Evolutionary conservation across 306 rosid species (phyloP), one percentile per base, ranked within the genome.

Genomic region (Rubus parviflorus): DNA sequence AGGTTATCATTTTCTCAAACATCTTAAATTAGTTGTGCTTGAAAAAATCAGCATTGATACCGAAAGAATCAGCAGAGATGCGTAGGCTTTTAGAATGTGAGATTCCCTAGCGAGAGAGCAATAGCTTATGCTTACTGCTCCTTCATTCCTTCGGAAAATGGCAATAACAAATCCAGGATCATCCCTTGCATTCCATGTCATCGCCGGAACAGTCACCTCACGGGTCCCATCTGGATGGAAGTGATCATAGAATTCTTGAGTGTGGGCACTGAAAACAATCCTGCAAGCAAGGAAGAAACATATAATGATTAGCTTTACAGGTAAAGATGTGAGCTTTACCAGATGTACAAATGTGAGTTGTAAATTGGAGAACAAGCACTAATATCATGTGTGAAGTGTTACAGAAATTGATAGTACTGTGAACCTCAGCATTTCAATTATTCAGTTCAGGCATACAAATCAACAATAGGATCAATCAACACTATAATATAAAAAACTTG

Each of bases 101-200:
- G 96, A 88, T 79, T 90, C 87, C 77, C 91, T 80, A 14, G 91
- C 87, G n/a, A 90, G 86, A 52, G 91, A 82, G 81, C 96, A 90
- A 64, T 88, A 84, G 80, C 88, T 83, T 75, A 90, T 83, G 77
- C 81, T 83, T 74, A 83, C 87, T 68, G 80, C 81, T 75, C 79
- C 85, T 72, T 82, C 85, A 73, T 82, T 79, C 82, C 79, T 77
- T 74, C 78, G 86, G 79, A 90, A 90, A 63, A 81, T 80, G 70
- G 92, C 92, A 82, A 87, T 57, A 48, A 90, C 86, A 87, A 90
- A 90, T 58, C 90, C 92, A 79, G 92, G 96, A 80, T 88, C 90
- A 72, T 83, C 91, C 81, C 87, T 85, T 42, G 91, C 86, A 76
- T 82, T 83, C 92, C 96, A 90, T 43, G 92, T 79, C 96, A 88